Base-by-base conservation (phyloP, 2,329 filamentous ascomycete species). In the Didymella exigua region DNA sequence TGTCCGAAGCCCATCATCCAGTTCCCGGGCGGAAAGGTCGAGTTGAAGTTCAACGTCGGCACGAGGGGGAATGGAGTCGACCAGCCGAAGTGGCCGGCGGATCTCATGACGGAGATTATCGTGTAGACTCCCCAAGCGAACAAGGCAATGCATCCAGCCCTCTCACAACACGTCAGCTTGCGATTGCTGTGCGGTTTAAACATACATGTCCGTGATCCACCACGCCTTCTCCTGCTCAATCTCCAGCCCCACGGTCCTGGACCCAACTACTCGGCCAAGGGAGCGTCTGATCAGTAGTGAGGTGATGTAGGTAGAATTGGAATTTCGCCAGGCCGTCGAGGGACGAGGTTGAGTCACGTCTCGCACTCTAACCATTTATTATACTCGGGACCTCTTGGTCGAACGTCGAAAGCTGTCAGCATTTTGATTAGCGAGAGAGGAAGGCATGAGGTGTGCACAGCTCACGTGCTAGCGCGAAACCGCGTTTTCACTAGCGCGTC, bases 21-120 rank as follows among this genome's bases (percentile, higher is more conserved):
- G 36, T 83, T 63, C 42, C 64, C 66, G 1, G 53, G 61, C 1
- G 63, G 60, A 0, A 59, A 50, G 16, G 68, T 71, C 8, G 33
- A 78, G 43, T 66, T 80, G 40, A 69, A 71, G 26, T 84, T 75
- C 60, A 78, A 81, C 54, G 72, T 84, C 16, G 79, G 81, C 2
- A 81, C 80, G 3, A 73, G 81, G 60, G 73, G 74, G 7, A 84
- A 84, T 65, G 81, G 81, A 1, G 70, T 78, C 3, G 81, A 84
- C 64, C 57, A 75, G 60, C 66, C 81, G 4, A 66, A 61, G 33
- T 84, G 81, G 80, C 82, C 81, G 7, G 63, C 74, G 10, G 72
- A 82, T 67, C 59, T 80, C 60, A 72, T 65, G 47, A 70, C 71
- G 8, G 75, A 79, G 51, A 53, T 78, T 29, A 71, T 79, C 9